Percentiles rank a stretch among this genome's conserved stretches.
These are phyloP conservation scores for Rickenella mellea DNA, from an alignment of 768 basidiomycete genomes.

Conservation along the genomic window DNA sequence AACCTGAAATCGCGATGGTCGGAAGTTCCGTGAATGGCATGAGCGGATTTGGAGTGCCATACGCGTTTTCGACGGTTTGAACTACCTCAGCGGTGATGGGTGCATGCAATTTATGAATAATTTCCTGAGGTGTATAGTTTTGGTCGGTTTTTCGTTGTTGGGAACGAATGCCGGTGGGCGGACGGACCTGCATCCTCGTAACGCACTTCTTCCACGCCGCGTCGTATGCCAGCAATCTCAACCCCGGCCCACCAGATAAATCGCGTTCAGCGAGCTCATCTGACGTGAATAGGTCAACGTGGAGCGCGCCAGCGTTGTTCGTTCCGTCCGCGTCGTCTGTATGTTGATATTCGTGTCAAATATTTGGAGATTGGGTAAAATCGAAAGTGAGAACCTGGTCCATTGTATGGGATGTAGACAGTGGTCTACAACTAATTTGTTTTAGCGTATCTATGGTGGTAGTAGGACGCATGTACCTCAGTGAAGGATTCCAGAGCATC, in stretches of 20 bases:
- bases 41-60: conserved; percentile 37
- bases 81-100: conserved; percentile 38
- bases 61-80: conserved; percentile 32
- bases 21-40: conserved; percentile 56
- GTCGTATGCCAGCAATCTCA: background rate
- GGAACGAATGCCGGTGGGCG: background rate
- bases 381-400: background rate
- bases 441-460: too few species aligned
- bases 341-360: background rate
- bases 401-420: background rate
- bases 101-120: conserved; percentile 37
- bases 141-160: too few species aligned
- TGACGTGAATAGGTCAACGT: background rate
- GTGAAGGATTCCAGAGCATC: too few species aligned
- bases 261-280: background rate
- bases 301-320: background rate
- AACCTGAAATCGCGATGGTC: conserved; percentile 47
- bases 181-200: background rate
- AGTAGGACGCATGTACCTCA: too few species aligned
- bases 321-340: background rate
- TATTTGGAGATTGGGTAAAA: background rate
- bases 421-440: too few species aligned
- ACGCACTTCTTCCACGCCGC: background rate
- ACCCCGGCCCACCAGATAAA: background rate
- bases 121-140: conserved; percentile 22